Evolutionary conservation across 2,329 filamentous ascomycete species (phyloP), one percentile per base, ranked within the genome.

Genomic region (Didymella sp.): DNA sequence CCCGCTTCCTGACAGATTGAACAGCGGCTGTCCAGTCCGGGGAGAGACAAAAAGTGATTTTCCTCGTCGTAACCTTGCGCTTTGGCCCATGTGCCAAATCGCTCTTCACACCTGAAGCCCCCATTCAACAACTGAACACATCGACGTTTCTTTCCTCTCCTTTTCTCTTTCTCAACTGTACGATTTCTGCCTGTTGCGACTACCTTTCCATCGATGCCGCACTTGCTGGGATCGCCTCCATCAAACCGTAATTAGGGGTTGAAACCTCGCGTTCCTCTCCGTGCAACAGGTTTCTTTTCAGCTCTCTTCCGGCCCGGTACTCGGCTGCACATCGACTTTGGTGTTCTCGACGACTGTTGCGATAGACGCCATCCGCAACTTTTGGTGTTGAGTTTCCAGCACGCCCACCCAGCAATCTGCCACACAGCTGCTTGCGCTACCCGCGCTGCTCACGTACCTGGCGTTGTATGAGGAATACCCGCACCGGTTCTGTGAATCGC

Each of bases 21-120:
- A 57, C 54, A 57, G 54, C 54, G 42, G 54, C 54, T 35, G 38
- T 48, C 54, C 54, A 57, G 54, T 57, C 54, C 54, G 54, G 54
- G 54, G 54, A 56, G 54, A 57, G 48, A 56, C 47, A 24, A 67
- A 69, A 68, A 68, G 59, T 68, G 67, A 71, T 69, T 69, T 71
- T 68, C 66, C 64, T 71, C 59, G 69, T 73, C 70, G 70, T 72
- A 70, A 72, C 69, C 61, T 63, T 57, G 68, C 66, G 67, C 68
- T 67, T 69, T 68, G 67, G 68, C 67, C 69, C 68, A 67, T 68
- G 63, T 71, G 64, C 68, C 70, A 69, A 69, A 69, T 72, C 60
- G 63, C 61, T 61, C 59, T 64, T 64, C 71, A 74, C 72, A 70
- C 68, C 60, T 67, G 66, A 72, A 61, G 48, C 58, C 66, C 64